A percentile compares a stretch with the other conserved stretches of the same genome.
Evolutionary conservation across 2,329 filamentous ascomycete genomes (phyloP).

Genomic region (Colletotrichum sp.): DNA sequence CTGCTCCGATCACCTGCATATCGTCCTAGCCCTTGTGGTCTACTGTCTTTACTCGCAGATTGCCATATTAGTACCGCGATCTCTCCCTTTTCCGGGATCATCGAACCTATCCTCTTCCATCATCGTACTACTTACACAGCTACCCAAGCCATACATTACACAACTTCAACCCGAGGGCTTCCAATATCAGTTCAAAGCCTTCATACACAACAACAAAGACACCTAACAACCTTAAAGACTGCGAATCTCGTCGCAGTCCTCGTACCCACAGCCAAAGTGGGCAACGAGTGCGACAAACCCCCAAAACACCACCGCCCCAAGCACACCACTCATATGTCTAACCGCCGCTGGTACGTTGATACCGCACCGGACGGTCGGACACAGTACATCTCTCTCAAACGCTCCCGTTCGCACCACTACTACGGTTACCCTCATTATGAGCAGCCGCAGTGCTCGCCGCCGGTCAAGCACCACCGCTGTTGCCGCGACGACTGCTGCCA

Average conservation of each 20-base stretch:
- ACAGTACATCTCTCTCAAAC: slow-evolving; percentile 45
- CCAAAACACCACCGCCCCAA: neutral
- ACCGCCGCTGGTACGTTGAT: slow-evolving; percentile 40
- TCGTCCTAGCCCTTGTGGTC: neutral
- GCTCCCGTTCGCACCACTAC: slow-evolving; percentile 39
- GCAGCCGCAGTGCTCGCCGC: neutral
- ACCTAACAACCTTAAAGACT: neutral
- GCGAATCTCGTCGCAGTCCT: neutral
- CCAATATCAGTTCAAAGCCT: neutral
- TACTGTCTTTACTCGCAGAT: neutral
- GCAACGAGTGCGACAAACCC: slow-evolving; percentile 13
- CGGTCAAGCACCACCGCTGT: neutral
- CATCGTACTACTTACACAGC: neutral
- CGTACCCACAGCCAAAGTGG: slow-evolving; percentile 14
- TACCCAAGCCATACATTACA: neutral
- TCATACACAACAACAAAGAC: neutral
- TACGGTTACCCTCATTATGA: slow-evolving; percentile 34
- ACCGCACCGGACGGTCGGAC: slow-evolving; percentile 35
- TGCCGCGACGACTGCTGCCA: slow-evolving; percentile 38
- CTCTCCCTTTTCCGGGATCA: neutral
- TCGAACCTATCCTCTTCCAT: neutral
- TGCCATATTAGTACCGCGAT: slow-evolving; percentile 11
- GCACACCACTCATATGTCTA: slow-evolving; percentile 33
- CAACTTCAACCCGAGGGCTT: neutral
- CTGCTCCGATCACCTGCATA: slow-evolving; percentile 25